A percentile compares a stretch with the other conserved stretches of the same genome.
Evolutionary conservation across 495 filamentous ascomycete genomes (phyloP).

Genomic region (Daldinia concentrica): DNA sequence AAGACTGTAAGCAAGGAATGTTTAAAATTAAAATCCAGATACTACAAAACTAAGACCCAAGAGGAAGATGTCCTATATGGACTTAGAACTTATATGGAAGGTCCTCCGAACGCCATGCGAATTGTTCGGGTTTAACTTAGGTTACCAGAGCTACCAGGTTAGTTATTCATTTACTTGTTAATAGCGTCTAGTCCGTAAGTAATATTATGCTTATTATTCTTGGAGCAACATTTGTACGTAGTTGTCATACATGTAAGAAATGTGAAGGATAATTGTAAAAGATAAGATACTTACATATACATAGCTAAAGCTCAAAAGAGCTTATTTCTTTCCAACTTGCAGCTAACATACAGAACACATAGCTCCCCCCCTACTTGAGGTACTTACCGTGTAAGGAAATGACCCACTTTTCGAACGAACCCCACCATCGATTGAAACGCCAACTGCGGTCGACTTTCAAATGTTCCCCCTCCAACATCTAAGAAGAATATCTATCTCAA

Average conservation of each 20-base stretch:
- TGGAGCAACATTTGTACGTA: too few species aligned
- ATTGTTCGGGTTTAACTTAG: too few species aligned
- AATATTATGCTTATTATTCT: not conserved
- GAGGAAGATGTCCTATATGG: slow-evolving; percentile 9
- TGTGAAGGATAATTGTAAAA: not conserved
- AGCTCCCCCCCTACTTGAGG: slow-evolving; percentile 8
- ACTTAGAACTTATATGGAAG: slow-evolving; percentile 19
- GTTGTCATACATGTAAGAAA: too few species aligned
- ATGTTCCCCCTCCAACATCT: slow-evolving; percentile 41
- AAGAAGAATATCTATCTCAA: slow-evolving; percentile 18
- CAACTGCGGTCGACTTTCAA: slow-evolving; percentile 19
- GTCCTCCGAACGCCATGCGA: slow-evolving; percentile 10
- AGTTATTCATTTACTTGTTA: not conserved
- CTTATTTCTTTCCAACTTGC: not conserved
- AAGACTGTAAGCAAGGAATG: not conserved
- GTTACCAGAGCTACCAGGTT: too few species aligned
- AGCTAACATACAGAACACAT: slow-evolving; percentile 10
- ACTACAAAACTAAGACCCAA: not conserved
- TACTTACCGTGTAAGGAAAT: slow-evolving; percentile 16
- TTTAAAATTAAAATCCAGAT: not conserved
- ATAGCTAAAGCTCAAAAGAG: not conserved
- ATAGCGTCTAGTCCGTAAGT: too few species aligned
- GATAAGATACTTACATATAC: not conserved
- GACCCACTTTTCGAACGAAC: slow-evolving; percentile 14
- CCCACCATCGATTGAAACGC: slow-evolving; percentile 31